These are phyloP conservation scores for Lentinula sp. DNA, from an alignment of 768 basidiomycete species.

Conservation along the genomic window DNA sequence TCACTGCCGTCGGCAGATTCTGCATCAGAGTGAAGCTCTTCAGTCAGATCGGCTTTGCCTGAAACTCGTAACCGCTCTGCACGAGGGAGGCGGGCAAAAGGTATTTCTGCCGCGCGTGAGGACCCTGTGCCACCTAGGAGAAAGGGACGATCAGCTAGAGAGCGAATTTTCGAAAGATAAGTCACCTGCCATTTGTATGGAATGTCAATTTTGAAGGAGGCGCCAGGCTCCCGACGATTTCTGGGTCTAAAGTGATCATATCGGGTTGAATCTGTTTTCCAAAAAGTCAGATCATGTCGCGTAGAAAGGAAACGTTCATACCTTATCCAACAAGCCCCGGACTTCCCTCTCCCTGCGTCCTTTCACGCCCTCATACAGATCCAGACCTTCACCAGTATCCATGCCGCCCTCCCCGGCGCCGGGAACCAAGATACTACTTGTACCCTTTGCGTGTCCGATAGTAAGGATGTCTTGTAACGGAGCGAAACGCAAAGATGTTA, in stretches of 20 bases:
- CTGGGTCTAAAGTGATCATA: slow-evolving; percentile 80
- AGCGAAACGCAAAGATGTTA: slow-evolving; percentile 73
- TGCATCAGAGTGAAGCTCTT: slow-evolving; percentile 34
- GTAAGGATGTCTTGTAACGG: slow-evolving; percentile 86
- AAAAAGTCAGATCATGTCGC: not conserved
- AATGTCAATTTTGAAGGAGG: slow-evolving; percentile 48
- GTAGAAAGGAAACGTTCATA: slow-evolving; percentile 19
- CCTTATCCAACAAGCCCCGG: slow-evolving; percentile 85
- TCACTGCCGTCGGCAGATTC: slow-evolving; percentile 24
- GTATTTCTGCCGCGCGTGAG: slow-evolving; percentile 30
- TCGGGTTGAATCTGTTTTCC: slow-evolving; percentile 75
- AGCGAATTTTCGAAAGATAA: not conserved
- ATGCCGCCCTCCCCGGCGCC: slow-evolving; percentile 94
- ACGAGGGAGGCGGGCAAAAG: slow-evolving; percentile 74
- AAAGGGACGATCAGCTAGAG: not conserved
- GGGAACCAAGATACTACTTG: slow-evolving; percentile 85
- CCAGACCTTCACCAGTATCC: slow-evolving; percentile 78
- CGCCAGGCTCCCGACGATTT: slow-evolving; percentile 67
- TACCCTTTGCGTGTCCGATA: slow-evolving; percentile 69
- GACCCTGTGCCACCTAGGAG: slow-evolving; percentile 12
- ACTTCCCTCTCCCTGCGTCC: slow-evolving; percentile 87
- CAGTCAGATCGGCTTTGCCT: slow-evolving; percentile 70
- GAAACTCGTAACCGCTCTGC: slow-evolving; percentile 67
- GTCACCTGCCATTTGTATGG: slow-evolving; percentile 28
- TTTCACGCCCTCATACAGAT: slow-evolving; percentile 87